phyloP scores from a whole-genome alignment of 345 rosid genomes.

The Eucalyptus tenuipes region DNA sequence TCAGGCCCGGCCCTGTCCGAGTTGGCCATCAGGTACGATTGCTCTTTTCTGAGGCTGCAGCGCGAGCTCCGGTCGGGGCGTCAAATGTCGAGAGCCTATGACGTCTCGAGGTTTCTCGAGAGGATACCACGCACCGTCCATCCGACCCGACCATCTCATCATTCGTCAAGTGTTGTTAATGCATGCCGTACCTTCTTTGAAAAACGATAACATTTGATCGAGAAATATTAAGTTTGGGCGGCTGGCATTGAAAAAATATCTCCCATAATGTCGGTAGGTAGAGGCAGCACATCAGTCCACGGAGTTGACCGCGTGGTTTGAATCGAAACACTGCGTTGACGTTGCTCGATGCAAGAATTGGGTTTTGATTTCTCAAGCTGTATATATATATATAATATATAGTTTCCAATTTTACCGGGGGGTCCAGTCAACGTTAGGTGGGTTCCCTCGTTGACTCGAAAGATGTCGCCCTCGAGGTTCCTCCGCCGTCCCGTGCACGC shows the following conservation, averaged over 20 bases:
- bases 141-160: not conserved
- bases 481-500: not conserved
- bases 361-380: not conserved
- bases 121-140: not conserved
- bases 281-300: not conserved
- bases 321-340: not conserved
- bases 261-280: not conserved
- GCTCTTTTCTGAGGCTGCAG: not conserved
- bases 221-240: not conserved
- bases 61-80: not conserved
- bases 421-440: not conserved
- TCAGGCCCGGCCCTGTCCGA: not conserved
- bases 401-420: not conserved
- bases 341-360: not conserved
- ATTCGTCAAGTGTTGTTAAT: not conserved
- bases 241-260: not conserved
- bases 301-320: not conserved
- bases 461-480: not conserved
- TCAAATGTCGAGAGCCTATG: not conserved
- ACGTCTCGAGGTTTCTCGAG: not conserved
- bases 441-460: not conserved
- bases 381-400: not conserved
- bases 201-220: not conserved
- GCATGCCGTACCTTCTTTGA: not conserved
- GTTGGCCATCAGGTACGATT: not conserved